Conservation (phyloP, 805 yeast genomes). For the Candida germanica region DNA sequence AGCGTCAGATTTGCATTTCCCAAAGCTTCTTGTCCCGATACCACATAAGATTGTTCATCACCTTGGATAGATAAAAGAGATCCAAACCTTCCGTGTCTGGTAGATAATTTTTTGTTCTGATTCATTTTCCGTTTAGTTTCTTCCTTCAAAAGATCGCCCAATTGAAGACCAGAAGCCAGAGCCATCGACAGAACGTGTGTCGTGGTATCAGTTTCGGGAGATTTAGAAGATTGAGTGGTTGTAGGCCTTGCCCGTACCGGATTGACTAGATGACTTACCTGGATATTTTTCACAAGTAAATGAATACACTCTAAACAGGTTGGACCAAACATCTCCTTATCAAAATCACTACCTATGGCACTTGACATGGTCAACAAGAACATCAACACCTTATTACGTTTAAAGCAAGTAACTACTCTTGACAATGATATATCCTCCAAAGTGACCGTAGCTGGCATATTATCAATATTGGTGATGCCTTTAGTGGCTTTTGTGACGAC, state of each 20-base stretch:
- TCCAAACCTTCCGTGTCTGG: slow-evolving; percentile 91
- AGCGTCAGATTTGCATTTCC: slow-evolving; percentile 51
- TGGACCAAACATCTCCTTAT: slow-evolving; percentile 55
- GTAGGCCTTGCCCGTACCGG: slow-evolving; percentile 5
- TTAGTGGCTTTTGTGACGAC: slow-evolving; percentile 43
- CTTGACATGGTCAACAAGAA: slow-evolving; percentile 70
- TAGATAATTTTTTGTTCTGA: slow-evolving; percentile 50
- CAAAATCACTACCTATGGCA: slow-evolving; percentile 62
- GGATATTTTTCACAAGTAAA: slow-evolving; percentile 57
- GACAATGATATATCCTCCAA: slow-evolving; percentile 67
- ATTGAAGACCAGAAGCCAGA: slow-evolving; percentile 32
- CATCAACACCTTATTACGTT: slow-evolving; percentile 68
- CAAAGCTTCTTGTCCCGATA: slow-evolving; percentile 69
- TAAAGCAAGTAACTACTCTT: slow-evolving; percentile 54
- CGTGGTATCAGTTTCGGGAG: neutral
- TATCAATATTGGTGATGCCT: slow-evolving; percentile 27
- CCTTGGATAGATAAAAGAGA: slow-evolving; percentile 73
- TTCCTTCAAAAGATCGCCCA: slow-evolving; percentile 51
- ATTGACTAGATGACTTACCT: slow-evolving; percentile 29
- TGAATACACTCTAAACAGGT: slow-evolving; percentile 69
- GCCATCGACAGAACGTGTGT: neutral
- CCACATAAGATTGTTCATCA: slow-evolving; percentile 54
- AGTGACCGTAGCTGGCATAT: slow-evolving; percentile 55
- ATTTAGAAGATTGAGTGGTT: neutral
- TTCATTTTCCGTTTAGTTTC: slow-evolving; percentile 55